Evolutionary conservation across 768 basidiomycete genomes (phyloP).

Genomic region (Hygrocybe punicea): DNA sequence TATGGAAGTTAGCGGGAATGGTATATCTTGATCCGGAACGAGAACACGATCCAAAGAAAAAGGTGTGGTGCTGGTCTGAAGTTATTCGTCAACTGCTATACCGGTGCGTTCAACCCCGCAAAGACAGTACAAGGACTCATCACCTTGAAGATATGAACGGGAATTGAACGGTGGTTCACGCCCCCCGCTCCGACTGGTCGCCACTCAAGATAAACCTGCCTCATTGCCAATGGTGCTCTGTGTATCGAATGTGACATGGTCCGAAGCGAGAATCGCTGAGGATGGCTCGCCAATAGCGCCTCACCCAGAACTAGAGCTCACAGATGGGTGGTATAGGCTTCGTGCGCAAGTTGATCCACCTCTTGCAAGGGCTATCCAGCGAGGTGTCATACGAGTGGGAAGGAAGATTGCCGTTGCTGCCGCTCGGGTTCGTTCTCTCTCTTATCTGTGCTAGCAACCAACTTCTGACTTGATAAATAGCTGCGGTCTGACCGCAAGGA

Average conservation of each 20-base stretch:
- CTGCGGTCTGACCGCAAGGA: conserved; percentile 70
- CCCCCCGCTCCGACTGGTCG: conserved; percentile 76
- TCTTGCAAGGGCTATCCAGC: conserved; percentile 64
- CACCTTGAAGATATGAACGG: conserved; percentile 70
- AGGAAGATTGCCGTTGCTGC: conserved; percentile 80
- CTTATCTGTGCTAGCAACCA: not conserved
- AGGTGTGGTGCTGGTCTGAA: conserved; percentile 80
- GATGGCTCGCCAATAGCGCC: conserved; percentile 37
- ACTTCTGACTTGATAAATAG: conserved; percentile 35
- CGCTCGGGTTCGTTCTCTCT: conserved; percentile 57
- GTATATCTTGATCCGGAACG: conserved; percentile 66
- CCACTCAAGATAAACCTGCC: conserved; percentile 78
- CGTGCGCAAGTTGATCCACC: conserved; percentile 72
- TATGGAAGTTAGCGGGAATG: conserved; percentile 95
- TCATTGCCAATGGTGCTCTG: conserved; percentile 81
- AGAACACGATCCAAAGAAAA: conserved; percentile 43
- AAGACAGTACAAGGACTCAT: not conserved
- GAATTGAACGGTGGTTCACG: conserved; percentile 77
- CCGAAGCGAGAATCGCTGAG: conserved; percentile 35
- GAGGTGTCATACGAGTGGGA: conserved; percentile 67
- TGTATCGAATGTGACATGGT: conserved; percentile 69
- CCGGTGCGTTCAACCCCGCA: conserved; percentile 45
- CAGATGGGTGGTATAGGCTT: conserved; percentile 95
- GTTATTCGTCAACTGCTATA: conserved; percentile 82
- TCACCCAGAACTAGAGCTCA: conserved; percentile 76